Evolutionary conservation across 2,329 filamentous ascomycete species (phyloP).

Genomic region (Sporothrix globosa): DNA sequence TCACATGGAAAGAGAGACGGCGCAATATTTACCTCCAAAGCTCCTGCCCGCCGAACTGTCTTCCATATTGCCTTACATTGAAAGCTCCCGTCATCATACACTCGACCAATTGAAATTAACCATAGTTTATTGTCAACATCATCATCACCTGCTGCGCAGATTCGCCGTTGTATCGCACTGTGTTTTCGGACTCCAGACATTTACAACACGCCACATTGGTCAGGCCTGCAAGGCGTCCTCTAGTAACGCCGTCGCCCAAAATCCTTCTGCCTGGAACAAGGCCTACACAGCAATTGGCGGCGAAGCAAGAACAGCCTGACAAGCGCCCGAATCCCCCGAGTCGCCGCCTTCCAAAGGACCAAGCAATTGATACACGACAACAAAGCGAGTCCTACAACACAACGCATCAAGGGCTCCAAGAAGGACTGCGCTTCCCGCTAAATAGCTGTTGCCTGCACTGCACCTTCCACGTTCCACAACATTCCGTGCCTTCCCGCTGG

Average conservation of each 20-base stretch:
- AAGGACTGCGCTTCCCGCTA: neutral
- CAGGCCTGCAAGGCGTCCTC: neutral
- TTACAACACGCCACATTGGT: slow-evolving; percentile 1
- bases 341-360: slow-evolving; percentile 9
- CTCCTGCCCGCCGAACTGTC: slow-evolving; percentile 11
- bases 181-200: neutral
- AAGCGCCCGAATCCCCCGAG: neutral
- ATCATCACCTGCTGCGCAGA: neutral
- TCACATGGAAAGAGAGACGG: slow-evolving; percentile 15
- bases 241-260: neutral
- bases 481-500: slow-evolving; percentile 15
- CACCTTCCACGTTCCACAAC: slow-evolving; percentile 2
- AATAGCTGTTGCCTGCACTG: slow-evolving; percentile 23
- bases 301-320: slow-evolving; percentile 8
- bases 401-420: neutral
- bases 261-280: slow-evolving; percentile 18
- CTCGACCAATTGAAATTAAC: neutral
- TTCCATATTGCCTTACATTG: neutral
- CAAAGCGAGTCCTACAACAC: slow-evolving; percentile 7
- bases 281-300: neutral
- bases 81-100: neutral
- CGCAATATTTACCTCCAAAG: neutral
- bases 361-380: neutral
- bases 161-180: neutral
- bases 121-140: neutral